Evolutionary conservation across 805 yeast species (phyloP), one percentile per base, ranked within the genome.

Genomic region (Lachancea cidri): DNA sequence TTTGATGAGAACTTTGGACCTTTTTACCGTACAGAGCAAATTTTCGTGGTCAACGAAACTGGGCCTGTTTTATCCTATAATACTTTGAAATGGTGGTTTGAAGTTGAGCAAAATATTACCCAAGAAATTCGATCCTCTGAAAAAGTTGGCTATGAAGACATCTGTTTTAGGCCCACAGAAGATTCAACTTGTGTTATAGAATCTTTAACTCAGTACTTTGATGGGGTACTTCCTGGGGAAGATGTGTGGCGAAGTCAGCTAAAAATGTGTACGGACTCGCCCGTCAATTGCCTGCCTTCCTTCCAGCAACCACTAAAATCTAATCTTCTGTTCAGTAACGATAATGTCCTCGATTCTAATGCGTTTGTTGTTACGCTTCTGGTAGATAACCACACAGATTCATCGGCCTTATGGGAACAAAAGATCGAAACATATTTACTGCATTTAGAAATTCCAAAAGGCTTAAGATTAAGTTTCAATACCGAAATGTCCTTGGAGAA

Each of bases 301-400:
- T 91, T 89, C 63, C 95, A 86, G 55, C 97, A 88, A 58, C 98
- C 98, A 0, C 67, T 91, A 47, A 83, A 80, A 50, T 76, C 79
- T 19, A 77, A 81, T 39, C 50, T 87, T 15, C 58, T 91, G 3
- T 86, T 91, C 61, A 89, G 91, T 14, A 68, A 65, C 20, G 71
- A 66, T 4, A 71, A 76, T 50, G 73, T 81, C 1, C 58, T 83
- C 17, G 60, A 75, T 0, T 71, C 96, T 0, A 67, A 71, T 29
- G 95, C 98, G 0, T 73, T 91, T 36, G 83, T 86, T 2, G 74
- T 85, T 0, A 87, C 97, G 0, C 65, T 87, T 31, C 69, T 91
- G 8, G 64, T 85, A 35, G 73, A 78, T 49, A 86, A 81, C 49
- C 65, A 64, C 39, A 71, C 79, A 44, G 59, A 57, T 2, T 46